Evolutionary conservation across 495 filamentous ascomycete genomes (phyloP).

Genomic region (Parmelia sp.): DNA sequence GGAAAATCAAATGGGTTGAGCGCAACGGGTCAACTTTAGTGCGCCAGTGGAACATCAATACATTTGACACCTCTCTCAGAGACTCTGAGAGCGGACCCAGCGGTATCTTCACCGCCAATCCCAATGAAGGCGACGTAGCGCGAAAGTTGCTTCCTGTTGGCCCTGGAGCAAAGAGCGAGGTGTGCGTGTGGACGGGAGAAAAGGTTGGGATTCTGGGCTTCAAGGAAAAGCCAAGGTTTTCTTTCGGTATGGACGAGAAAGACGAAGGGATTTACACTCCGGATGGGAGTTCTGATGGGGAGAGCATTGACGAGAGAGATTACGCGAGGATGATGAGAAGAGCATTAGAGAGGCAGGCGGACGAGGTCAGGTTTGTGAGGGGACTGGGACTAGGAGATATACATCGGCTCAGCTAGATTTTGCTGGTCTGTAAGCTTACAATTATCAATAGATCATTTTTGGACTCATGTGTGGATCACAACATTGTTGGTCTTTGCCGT

Average conservation of each 20-base stretch:
- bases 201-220: slow-evolving; percentile 63
- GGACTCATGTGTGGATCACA: not conserved
- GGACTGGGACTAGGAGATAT: slow-evolving; percentile 53
- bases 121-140: slow-evolving; percentile 55
- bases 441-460: not conserved
- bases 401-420: no score
- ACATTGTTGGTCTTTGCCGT: not conserved
- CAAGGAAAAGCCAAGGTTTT: slow-evolving; percentile 43
- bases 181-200: slow-evolving; percentile 77
- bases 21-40: slow-evolving; percentile 78
- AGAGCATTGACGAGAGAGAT: slow-evolving; percentile 45
- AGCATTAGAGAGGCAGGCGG: slow-evolving; percentile 70
- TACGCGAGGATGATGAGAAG: slow-evolving; percentile 66
- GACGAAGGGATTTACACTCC: slow-evolving; percentile 34
- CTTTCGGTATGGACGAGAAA: slow-evolving; percentile 38
- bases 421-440: not conserved
- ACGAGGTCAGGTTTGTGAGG: slow-evolving; percentile 72
- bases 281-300: slow-evolving; percentile 36
- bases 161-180: slow-evolving; percentile 49
- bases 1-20: slow-evolving; percentile 87
- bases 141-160: slow-evolving; percentile 61
- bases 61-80: slow-evolving; percentile 1
- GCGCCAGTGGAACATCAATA: slow-evolving; percentile 64
- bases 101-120: slow-evolving; percentile 29
- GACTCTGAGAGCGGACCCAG: not conserved